A percentile compares a stretch with the other conserved stretches of the same genome.
Conservation (phyloP, 305 asterid genomes). For the Rubia peregrina region DNA sequence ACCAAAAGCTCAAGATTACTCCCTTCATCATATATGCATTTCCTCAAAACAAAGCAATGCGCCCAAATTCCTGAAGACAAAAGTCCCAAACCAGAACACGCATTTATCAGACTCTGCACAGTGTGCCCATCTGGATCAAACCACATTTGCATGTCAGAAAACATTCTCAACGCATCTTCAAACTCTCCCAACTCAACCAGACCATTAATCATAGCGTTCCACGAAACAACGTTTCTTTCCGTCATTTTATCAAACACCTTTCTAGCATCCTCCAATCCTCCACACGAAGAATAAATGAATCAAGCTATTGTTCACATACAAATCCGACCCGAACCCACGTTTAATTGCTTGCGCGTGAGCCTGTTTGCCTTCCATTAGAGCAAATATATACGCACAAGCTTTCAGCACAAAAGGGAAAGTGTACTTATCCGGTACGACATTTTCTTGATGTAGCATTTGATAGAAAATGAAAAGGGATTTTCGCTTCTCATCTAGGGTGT, state of each 20-base stretch:
- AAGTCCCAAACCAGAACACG: conserved; percentile 69
- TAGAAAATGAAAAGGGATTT: conserved; percentile 38
- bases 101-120: conserved; percentile 56
- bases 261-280: conserved; percentile 38
- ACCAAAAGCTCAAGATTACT: conserved; percentile 36
- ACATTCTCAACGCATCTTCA: conserved; percentile 44
- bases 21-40: conserved; percentile 16
- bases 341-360: conserved; percentile 54
- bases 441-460: conserved; percentile 31
- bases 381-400: conserved; percentile 61
- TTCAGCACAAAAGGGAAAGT: conserved; percentile 72
- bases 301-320: conserved; percentile 69
- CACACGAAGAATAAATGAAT: conserved; percentile 69
- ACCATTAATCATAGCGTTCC: conserved; percentile 63
- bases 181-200: conserved; percentile 58
- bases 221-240: conserved; percentile 58
- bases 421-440: conserved; percentile 57
- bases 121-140: conserved; percentile 73
- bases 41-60: conserved; percentile 49
- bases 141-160: conserved; percentile 38
- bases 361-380: conserved; percentile 53
- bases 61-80: conserved; percentile 65
- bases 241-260: conserved; percentile 64
- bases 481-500: conserved; percentile 34
- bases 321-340: conserved; percentile 56